Evolutionary conservation across 345 rosid species (phyloP), one percentile per base, ranked within the genome.

Genomic region (Brassica juncea): DNA sequence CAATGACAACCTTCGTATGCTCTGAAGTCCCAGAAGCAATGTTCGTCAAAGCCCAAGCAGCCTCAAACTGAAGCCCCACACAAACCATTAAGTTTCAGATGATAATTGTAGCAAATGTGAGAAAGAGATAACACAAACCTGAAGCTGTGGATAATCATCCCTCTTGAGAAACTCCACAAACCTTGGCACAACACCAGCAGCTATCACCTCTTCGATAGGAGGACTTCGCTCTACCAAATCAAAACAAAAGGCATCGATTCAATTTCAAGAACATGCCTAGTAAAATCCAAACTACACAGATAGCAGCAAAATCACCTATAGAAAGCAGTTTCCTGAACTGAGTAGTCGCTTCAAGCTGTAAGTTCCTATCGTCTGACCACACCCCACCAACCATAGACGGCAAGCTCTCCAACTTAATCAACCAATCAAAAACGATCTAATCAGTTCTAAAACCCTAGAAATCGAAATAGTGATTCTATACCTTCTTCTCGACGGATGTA

Each of bases 21-120:
- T 89, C 97, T 57, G 97, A 91, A 32, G 97, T 91, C 35, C 97
- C 94, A 42, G 97, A 91, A 25, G 97, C 97, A 85, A 91, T 91
- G 73, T 91, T 91, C n/a, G 97, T 91, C 71, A 91, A 86, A 12
- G 97, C 97, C 97, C 97, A 91, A 74, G 97, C 97, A 35, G 97
- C 94, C 77, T 91, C 97, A 84, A 91, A 91, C 97, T 91, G 68
- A 47, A 80, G 60, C 55, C 49, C 12, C 54, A 47, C 11, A 66
- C n/a, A 42, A 10, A 75, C 21, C 8, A 60, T 21, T 25, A n/a
- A 65, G 10, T 8, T 59, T 58, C 59, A 72, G 27, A 32, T 0
- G 7, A 28, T 9, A 72, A 70, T 23, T 12, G 37, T 23, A 72
- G 6, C 16, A 4, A 72, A 47, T 6, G 2, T 54, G 54, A 44